Base-by-base conservation (phyloP, 2,329 filamentous ascomycete species). In the Metarhizium rileyi region DNA sequence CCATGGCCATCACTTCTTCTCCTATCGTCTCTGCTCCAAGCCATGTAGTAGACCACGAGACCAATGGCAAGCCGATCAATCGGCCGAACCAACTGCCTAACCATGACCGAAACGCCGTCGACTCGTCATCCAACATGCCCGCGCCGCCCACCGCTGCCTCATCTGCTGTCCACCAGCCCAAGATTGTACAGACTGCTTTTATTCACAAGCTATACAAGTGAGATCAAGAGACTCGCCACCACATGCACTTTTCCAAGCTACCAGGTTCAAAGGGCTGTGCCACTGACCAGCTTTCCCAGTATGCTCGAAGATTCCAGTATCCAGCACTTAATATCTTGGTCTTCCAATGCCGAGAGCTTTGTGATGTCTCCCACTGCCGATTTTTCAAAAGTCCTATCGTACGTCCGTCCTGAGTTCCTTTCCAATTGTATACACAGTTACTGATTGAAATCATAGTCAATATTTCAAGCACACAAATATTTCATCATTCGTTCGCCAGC, bases 381-480 rank as follows among this genome's bases (percentile, higher is more conserved):
- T 66, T 98, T 98, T 66, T 95, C 91, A 56, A 97, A 96, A 77
- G 93, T 97, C 48, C 76, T 98, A 63, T 89, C 93, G 91, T 96
- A 80, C 68, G 86, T 83, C 53, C 5, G 33, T 28, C 38, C 27
- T 9, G 9, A 12, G 27, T 9, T 26, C 33, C 12, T 42, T 20
- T 28, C 22, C 28, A 7, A 7, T 6, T 8, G n/a, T 5, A 20
- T 38, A 8, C 5, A 18, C n/a, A 3, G 16, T 6, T n/a, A 22
- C 16, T 48, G 23, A 55, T 58, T 38, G 58, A 25, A 25, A 41
- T n/a, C 6, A 33, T 60, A 95, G 91, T 49, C 90, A 95, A 80
- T 98, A 98, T 66, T 98, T 98, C 68, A 98, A 98, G 63, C 93
- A 98, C 66, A 98, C 91, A 58, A 98, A 98, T 63, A 95, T 97